Evolutionary conservation across 148 eudicot species (phyloP).

Genomic region (Tetragonia tetragonoides): DNA sequence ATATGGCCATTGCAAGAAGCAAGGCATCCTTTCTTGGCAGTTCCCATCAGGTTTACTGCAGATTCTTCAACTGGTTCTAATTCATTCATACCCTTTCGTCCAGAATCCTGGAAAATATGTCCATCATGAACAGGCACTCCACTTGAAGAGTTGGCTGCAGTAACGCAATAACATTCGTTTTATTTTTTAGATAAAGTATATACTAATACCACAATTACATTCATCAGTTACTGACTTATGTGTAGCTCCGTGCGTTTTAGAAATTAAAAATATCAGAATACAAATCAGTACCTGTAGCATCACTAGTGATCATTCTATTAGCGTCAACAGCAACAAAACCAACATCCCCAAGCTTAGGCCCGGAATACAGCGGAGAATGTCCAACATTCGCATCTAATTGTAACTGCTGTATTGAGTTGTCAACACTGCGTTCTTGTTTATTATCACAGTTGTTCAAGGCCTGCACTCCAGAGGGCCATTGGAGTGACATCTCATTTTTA

Average conservation of each 20-base stretch:
- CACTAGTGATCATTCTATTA: conserved; percentile 21
- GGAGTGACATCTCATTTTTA: conserved; percentile 36
- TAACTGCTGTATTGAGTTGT: conserved; percentile 27
- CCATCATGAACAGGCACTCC: conserved; percentile 24
- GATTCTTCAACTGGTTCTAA: conserved; percentile 25
- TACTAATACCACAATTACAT: not conserved
- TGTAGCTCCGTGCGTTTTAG: conserved; percentile 20
- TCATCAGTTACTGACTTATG: conserved; percentile 21
- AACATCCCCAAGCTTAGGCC: conserved; percentile 29
- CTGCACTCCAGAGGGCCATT: conserved; percentile 35
- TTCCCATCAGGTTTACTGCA: conserved; percentile 31
- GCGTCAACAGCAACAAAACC: conserved; percentile 29
- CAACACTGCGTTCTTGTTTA: conserved; percentile 26
- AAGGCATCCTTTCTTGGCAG: conserved; percentile 18
- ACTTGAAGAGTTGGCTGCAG: conserved; percentile 32
- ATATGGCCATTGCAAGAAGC: conserved; percentile 29
- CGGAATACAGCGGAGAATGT: conserved; percentile 24
- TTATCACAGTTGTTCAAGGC: conserved; percentile 28
- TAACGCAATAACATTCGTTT: not conserved
- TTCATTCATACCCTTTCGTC: conserved; percentile 31
- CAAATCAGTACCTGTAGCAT: conserved; percentile 28
- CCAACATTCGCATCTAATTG: conserved; percentile 21
- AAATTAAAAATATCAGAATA: conserved; percentile 12
- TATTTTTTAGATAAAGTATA: no score
- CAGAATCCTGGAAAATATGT: conserved; percentile 25